Evolutionary conservation across 2,329 filamentous ascomycete genomes (phyloP).

Genomic region (Hypoxylon sp.): DNA sequence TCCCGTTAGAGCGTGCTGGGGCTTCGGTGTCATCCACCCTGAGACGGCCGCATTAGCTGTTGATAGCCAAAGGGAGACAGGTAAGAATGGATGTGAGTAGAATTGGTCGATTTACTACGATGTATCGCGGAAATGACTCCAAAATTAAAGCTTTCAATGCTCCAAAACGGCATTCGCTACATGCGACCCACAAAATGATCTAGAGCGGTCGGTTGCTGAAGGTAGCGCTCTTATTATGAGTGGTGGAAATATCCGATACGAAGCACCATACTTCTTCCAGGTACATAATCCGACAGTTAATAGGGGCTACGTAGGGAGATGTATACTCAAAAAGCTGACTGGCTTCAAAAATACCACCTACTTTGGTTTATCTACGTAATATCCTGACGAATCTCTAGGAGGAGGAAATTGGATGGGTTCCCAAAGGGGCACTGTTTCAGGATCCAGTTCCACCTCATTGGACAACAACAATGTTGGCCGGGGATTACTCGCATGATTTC

Average conservation of each 20-base stretch:
- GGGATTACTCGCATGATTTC: conserved; percentile 9
- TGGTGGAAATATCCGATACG: conserved; percentile 21
- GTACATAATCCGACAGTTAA: conserved; percentile 18
- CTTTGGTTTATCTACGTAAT: conserved; percentile 21
- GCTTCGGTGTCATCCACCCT: neutral
- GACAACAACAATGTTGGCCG: neutral
- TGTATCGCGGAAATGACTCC: neutral
- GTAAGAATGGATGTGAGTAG: neutral
- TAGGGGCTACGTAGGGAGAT: conserved; percentile 16
- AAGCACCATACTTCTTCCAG: conserved; percentile 13
- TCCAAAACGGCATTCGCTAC: conserved; percentile 6
- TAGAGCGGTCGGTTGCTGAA: neutral
- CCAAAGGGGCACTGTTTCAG: conserved; percentile 20
- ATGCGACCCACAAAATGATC: conserved; percentile 11
- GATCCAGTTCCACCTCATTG: conserved; percentile 23
- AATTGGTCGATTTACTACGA: neutral
- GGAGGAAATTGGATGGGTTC: conserved; percentile 24
- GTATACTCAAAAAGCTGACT: neutral
- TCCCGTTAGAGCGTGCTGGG: neutral
- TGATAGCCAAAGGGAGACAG: neutral
- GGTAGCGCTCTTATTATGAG: neutral
- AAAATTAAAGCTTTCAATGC: neutral
- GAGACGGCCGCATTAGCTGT: neutral
- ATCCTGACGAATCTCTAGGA: conserved; percentile 22
- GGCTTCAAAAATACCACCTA: conserved; percentile 13